These are phyloP conservation scores for Panellus pusillus DNA, from an alignment of 768 basidiomycete genomes.

Conservation along the genomic window DNA sequence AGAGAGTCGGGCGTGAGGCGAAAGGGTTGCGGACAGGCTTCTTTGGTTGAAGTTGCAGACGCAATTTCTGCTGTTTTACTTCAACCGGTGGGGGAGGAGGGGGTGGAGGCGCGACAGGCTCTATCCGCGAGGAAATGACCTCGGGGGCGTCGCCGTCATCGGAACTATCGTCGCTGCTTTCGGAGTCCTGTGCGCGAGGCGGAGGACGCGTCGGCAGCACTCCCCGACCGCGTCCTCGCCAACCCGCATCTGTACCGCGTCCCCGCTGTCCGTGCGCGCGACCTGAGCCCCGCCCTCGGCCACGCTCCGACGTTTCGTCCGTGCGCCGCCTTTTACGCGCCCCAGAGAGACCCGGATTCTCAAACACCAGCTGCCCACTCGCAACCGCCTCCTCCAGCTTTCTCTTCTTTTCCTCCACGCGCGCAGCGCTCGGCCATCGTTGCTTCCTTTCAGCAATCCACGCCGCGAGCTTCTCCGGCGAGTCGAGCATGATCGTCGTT, in stretches of 20 bases:
- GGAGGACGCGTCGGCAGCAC: slow-evolving; percentile 20
- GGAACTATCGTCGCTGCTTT: slow-evolving; percentile 31
- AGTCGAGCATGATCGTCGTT: slow-evolving; percentile 73
- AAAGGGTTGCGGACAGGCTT: slow-evolving; percentile 63
- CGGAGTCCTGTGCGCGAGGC: slow-evolving; percentile 15
- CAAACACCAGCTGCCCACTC: slow-evolving; percentile 69
- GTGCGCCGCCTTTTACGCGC: slow-evolving; percentile 41
- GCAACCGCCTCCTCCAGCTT: slow-evolving; percentile 76
- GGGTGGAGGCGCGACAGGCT: background rate
- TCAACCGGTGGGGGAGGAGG: too few species aligned
- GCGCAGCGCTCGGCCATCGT: slow-evolving; percentile 73
- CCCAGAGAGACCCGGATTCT: slow-evolving; percentile 41
- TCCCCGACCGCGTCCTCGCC: slow-evolving; percentile 30
- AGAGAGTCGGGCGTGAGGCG: slow-evolving; percentile 62
- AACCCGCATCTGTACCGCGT: slow-evolving; percentile 17
- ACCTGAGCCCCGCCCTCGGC: background rate
- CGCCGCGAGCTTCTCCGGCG: slow-evolving; percentile 75
- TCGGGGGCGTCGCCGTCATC: slow-evolving; percentile 51
- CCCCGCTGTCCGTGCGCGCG: slow-evolving; percentile 28
- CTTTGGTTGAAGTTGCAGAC: slow-evolving; percentile 38
- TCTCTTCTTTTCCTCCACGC: slow-evolving; percentile 78
- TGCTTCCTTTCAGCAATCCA: slow-evolving; percentile 91
- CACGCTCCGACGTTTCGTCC: slow-evolving; percentile 23
- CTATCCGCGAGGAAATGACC: slow-evolving; percentile 45
- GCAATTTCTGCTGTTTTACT: slow-evolving; percentile 23